These are phyloP conservation scores for Ophiosphaerella korrae DNA, from an alignment of 2,329 filamentous ascomycete genomes.

Conservation along the genomic window DNA sequence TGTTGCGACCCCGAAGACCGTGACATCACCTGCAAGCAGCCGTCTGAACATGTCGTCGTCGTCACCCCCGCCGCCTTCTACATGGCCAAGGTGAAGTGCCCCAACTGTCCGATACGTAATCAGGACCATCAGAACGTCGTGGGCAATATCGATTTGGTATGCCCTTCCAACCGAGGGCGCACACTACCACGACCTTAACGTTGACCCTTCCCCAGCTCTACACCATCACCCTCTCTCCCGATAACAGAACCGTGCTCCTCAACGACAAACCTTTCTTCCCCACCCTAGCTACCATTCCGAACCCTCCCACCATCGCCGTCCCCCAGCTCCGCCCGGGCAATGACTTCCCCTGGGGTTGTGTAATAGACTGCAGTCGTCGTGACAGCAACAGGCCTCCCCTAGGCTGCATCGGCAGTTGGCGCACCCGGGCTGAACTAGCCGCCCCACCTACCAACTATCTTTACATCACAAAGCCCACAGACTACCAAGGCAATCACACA, in stretches of 20 bases:
- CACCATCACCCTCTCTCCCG: slow-evolving; percentile 37
- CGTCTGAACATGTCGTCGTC: slow-evolving; percentile 29
- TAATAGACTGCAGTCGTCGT: slow-evolving; percentile 14
- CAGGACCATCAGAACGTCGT: slow-evolving; percentile 6
- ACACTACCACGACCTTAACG: not conserved
- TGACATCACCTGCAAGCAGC: slow-evolving; percentile 23
- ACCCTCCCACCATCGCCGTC: slow-evolving; percentile 25
- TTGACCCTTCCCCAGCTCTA: slow-evolving; percentile 24
- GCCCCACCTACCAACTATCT: slow-evolving; percentile 26
- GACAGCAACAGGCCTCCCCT: slow-evolving; percentile 6
- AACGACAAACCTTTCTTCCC: slow-evolving; percentile 35
- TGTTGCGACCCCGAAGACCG: slow-evolving; percentile 16
- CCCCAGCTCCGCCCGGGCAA: slow-evolving; percentile 19
- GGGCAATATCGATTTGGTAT: slow-evolving; percentile 32
- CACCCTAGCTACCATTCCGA: slow-evolving; percentile 26
- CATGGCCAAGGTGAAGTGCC: slow-evolving; percentile 38
- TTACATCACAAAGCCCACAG: slow-evolving; percentile 21
- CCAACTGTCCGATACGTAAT: slow-evolving; percentile 28
- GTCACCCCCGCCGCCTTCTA: slow-evolving; percentile 32
- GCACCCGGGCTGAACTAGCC: slow-evolving; percentile 17
- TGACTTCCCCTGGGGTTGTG: slow-evolving; percentile 21
- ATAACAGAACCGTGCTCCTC: slow-evolving; percentile 33
- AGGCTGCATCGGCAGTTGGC: slow-evolving; percentile 20
- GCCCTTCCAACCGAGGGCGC: slow-evolving; percentile 7
- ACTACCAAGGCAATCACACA: slow-evolving; percentile 11